Evolutionary conservation across 108 stramenopile species (phyloP).

Genomic region (Ochromonas danica): DNA sequence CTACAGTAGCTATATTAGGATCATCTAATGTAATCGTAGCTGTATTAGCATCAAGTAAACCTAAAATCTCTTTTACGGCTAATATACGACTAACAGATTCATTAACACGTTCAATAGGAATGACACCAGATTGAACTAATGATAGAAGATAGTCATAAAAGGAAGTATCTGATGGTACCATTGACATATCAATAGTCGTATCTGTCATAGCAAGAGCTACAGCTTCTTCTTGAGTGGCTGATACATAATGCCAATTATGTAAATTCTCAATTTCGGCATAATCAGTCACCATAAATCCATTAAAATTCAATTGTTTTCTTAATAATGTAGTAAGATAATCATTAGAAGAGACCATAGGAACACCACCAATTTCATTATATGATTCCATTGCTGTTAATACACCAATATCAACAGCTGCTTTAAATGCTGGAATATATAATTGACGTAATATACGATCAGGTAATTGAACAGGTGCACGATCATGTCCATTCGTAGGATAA

Average conservation of each 20-base stretch:
- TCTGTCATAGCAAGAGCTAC: constrained; percentile 58
- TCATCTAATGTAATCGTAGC: constrained; percentile 46
- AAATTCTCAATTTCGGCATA: constrained; percentile 74
- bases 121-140: constrained; percentile 31
- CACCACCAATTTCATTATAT: constrained; percentile 69
- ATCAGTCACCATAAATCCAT: constrained; percentile 75
- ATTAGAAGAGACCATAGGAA: constrained; percentile 61
- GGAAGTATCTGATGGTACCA: constrained; percentile 58
- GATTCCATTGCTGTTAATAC: constrained; percentile 71
- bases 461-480: constrained; percentile 69
- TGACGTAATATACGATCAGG: constrained; percentile 69
- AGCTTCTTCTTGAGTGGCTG: constrained; percentile 48
- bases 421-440: constrained; percentile 73
- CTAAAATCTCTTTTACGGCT: constrained; percentile 65
- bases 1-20: constrained; percentile 46
- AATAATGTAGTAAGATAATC: constrained; percentile 57
- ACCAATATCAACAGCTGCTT: constrained; percentile 54
- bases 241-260: constrained; percentile 62
- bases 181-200: constrained; percentile 76
- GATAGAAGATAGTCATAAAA: constrained; percentile 50
- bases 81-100: constrained; percentile 61
- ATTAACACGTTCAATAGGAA: constrained; percentile 55
- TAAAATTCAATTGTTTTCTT: constrained; percentile 63
- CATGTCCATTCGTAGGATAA: constrained; percentile 66
- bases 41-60: constrained; percentile 69